These are phyloP conservation scores for Babesia ovata DNA, from an alignment of 169 alveolate genomes.

Conservation along the genomic window DNA sequence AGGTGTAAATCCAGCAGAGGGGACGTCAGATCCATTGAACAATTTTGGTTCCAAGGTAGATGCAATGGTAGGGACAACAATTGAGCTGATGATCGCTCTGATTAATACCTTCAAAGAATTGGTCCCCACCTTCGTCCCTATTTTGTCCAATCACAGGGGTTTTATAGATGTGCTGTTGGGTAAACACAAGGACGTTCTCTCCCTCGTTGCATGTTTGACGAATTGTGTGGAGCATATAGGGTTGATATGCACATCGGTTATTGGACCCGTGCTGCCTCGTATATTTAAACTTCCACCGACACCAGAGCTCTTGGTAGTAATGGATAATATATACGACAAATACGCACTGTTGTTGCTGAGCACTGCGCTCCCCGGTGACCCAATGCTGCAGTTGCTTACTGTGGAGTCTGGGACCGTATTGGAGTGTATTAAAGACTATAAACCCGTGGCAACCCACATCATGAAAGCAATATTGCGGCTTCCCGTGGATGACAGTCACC, in stretches of 20 bases:
- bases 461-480: slow-evolving; percentile 36
- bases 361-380: background rate
- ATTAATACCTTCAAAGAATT: slow-evolving; percentile 10
- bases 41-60: slow-evolving; percentile 15
- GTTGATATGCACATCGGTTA: slow-evolving; percentile 25
- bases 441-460: slow-evolving; percentile 11
- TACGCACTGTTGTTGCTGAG: background rate
- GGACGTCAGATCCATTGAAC: background rate
- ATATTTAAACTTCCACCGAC: slow-evolving; percentile 19
- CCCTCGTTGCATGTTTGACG: slow-evolving; percentile 28
- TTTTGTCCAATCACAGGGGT: slow-evolving; percentile 3
- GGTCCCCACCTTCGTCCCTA: background rate
- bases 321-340: slow-evolving; percentile 19
- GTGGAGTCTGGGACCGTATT: background rate
- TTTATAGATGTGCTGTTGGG: slow-evolving; percentile 2
- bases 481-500: slow-evolving; percentile 11
- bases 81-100: slow-evolving; percentile 41
- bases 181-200: slow-evolving; percentile 1
- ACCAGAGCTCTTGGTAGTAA: background rate
- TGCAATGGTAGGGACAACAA: slow-evolving; percentile 4
- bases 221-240: background rate
- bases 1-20: background rate
- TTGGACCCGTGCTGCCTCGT: slow-evolving; percentile 18
- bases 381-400: background rate
- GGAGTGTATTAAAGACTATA: slow-evolving; percentile 18